Evolutionary conservation across 768 basidiomycete genomes (phyloP), one percentile per base, ranked within the genome.

Genomic region (Lentinula boryana): DNA sequence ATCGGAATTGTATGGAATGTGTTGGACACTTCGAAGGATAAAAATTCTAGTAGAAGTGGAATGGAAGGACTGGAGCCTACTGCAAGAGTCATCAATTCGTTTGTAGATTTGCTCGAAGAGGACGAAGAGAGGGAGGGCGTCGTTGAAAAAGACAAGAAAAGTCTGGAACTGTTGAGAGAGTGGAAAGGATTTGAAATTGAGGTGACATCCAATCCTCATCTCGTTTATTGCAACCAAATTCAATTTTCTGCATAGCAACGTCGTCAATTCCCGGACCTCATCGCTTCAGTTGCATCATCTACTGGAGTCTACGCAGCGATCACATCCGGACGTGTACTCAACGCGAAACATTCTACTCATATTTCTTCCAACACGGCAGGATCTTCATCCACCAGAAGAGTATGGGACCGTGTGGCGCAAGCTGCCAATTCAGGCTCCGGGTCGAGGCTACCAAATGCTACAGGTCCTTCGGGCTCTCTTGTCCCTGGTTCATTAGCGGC

Each of bases 1-100:
- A 87, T 98, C 55, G 87, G 87, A 43, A 95, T 91, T 0, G 78
- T 95, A n/a, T 96, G 87, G 87, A 91, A 87, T 68, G 80, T 89
- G 38, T 73, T 90, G 10, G 86, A 88, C 59, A 18, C 21, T 48
- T 48, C 46, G 2, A 21, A 27, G 5, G 21, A 48, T 48, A 48
- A 48, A 48, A 18, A 18, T 18, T 23, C 46, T 2, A 18, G 46
- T 10, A 48, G n/a, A 48, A 48, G 18, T 7, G 10, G 46, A 4
- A 48, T 18, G 18, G 55, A 56, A 13, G 38, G 36, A 9, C 70
- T 89, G 21, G 93, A 97, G 56, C 79, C 84, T 33, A 90, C 92
- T 0, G 87, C 86, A 0, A 85, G 88, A 63, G 81, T 91, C 36
- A 77, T 93, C 48, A 89, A 87, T 62, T 76, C 82, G 2, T 77